Percentiles rank a stretch among this genome's conserved stretches.
phyloP scores from a whole-genome alignment of 768 basidiomycete species.

The Suillus alpinus region DNA sequence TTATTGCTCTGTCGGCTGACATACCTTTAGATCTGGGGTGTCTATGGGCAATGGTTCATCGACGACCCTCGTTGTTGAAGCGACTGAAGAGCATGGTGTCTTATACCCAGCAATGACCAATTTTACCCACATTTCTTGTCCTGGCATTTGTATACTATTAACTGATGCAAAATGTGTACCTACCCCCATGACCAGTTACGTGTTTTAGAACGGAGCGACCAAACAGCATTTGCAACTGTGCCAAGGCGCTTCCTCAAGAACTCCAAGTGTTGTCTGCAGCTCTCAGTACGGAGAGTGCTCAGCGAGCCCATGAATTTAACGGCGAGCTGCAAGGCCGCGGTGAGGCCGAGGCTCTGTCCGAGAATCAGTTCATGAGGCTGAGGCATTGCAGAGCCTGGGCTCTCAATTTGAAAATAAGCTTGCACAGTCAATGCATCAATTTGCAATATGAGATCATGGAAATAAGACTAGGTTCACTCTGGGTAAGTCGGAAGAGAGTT shows the following conservation, averaged over 20 bases:
- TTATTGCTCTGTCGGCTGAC: not conserved
- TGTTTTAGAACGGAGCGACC: not conserved
- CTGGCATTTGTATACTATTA: not conserved
- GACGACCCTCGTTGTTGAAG: not conserved
- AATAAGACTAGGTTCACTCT: too few relatives aligned
- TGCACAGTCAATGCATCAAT: too few relatives aligned
- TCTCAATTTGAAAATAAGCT: too few relatives aligned
- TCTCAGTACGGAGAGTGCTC: not conserved
- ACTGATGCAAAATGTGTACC: not conserved
- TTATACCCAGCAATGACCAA: too few relatives aligned
- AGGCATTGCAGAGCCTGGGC: too few relatives aligned
- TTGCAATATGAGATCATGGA: too few relatives aligned
- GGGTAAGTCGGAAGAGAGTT: too few relatives aligned
- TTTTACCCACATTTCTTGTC: not conserved
- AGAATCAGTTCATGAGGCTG: too few relatives aligned
- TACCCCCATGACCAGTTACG: not conserved
- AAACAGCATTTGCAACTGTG: not conserved
- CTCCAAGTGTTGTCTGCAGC: not conserved
- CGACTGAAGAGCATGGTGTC: not conserved
- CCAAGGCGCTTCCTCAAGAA: not conserved
- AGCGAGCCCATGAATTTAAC: too few relatives aligned
- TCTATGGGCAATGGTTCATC: slow-evolving; percentile 14
- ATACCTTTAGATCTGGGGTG: slow-evolving; percentile 1
- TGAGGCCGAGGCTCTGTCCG: not conserved
- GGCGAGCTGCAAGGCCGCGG: too few relatives aligned